Conservation (phyloP, 2,329 filamentous ascomycete species). For the Chaetomium globosum region DNA sequence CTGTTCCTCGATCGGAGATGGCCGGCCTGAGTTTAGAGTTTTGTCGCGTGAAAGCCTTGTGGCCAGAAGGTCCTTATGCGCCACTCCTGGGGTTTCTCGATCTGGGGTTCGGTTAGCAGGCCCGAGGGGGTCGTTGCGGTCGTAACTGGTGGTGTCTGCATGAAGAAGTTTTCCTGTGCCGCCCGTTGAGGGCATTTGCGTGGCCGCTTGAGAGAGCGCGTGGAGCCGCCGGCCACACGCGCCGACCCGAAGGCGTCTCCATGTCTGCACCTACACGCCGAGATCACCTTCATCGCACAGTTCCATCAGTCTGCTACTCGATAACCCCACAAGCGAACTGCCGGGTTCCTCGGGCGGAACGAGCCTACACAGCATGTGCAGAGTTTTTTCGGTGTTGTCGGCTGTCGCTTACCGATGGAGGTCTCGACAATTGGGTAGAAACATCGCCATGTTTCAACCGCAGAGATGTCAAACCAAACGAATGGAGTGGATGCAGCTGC, state of each 20-base stretch:
- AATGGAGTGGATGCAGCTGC: conserved; percentile 21
- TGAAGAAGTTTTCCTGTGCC: conserved; percentile 14
- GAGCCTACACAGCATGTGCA: conserved; percentile 14
- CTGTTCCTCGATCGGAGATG: neutral
- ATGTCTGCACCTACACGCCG: neutral
- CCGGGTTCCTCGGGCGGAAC: conserved; percentile 21
- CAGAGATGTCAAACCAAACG: conserved; percentile 42
- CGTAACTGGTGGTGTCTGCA: conserved; percentile 5
- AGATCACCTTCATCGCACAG: no score
- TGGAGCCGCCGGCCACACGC: conserved; percentile 30
- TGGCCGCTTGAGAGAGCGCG: neutral
- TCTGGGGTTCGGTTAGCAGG: neutral
- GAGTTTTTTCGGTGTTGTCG: conserved; percentile 3
- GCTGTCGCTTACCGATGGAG: neutral
- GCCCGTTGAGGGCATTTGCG: neutral
- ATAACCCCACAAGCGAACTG: neutral
- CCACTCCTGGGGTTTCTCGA: conserved; percentile 4
- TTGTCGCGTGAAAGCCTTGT: neutral
- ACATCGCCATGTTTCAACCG: conserved; percentile 44
- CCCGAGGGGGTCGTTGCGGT: neutral
- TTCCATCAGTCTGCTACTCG: neutral
- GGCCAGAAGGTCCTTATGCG: neutral
- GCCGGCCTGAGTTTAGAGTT: neutral
- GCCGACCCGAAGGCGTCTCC: conserved; percentile 13
- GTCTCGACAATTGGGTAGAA: conserved; percentile 36